phyloP scores from a whole-genome alignment of 257 asterid genomes.

The Scutellaria galericulata region DNA sequence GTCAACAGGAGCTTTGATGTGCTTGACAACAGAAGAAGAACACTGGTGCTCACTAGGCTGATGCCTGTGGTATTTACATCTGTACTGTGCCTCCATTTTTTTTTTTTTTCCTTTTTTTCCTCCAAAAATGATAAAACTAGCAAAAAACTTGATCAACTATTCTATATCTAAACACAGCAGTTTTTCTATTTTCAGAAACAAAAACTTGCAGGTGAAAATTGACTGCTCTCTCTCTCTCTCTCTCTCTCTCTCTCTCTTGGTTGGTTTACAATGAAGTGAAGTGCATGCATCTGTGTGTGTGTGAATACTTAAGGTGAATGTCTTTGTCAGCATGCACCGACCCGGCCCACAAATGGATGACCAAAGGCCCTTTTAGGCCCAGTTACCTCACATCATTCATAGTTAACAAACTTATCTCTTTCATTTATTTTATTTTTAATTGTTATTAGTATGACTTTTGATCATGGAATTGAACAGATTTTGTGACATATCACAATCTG shows the following conservation, averaged over 20 bases:
- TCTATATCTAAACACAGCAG: background rate
- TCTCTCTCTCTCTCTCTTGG: background rate
- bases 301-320: constrained; percentile 36
- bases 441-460: background rate
- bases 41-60: constrained; percentile 61
- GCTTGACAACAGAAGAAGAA: constrained; percentile 73
- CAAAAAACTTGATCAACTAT: constrained; percentile 16
- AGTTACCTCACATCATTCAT: background rate
- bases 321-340: constrained; percentile 45
- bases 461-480: background rate
- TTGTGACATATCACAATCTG: background rate
- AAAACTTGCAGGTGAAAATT: background rate
- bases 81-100: constrained; percentile 64
- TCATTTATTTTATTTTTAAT: background rate
- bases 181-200: background rate
- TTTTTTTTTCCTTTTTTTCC: background rate
- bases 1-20: constrained; percentile 89
- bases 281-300: constrained; percentile 37
- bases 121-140: background rate
- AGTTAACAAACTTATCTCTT: constrained; percentile 25
- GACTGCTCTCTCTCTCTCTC: no score
- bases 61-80: constrained; percentile 54
- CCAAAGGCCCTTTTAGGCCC: constrained; percentile 38
- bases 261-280: constrained; percentile 19
- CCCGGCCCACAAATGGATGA: constrained; percentile 43